Base-by-base conservation (phyloP, 1,284 basidiomycete species). In the Cryptococcus jaspeensis region DNA sequence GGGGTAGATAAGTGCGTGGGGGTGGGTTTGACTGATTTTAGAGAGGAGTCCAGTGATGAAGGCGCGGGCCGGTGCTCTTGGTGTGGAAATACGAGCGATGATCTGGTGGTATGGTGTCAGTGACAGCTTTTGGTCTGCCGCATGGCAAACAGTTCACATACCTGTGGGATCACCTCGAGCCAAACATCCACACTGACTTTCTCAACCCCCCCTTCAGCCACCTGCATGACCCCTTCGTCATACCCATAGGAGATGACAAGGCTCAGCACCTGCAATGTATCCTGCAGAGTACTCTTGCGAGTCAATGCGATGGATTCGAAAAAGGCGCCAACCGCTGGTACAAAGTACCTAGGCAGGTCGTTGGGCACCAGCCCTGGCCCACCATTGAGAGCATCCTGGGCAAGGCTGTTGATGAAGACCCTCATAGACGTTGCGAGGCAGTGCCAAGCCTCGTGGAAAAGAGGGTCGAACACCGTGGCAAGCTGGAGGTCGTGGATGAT, bases 381-480 rank as follows among this genome's bases (percentile, higher is more conserved):
- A 13, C 85, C 83, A 1, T 86, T 84, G n/a, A 89, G 76, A 52
- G 89, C 88, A n/a, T 81, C 79, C 63, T 84, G 84, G 65, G 87
- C 91, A 60, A 92, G 79, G 67, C 87, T 84, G n/a, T 84, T 83
- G 57, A 99, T 88, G 60, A 98, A 91, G 62, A 98, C 92, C 64
- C 96, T 96, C 75, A 98, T 98, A 12, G 93, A 89, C 56, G 98
- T 80, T 6, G 96, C 95, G 93, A 94, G 99, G 0, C 92, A 93
- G 75, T 99, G 95, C 95, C 95, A 98, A 16, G 95, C 96, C 77
- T 98, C 97, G 79, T 98, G 98, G 96, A 96, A 99, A 40, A 83
- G 83, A 6, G 88, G 85, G 74, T 99, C 95, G 61, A 92, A 91
- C 71, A 91, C 88, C 2, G 95, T 98, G 0, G 96, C 91, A 38